Evolutionary conservation across 164 flowering plant species (phyloP).

Genomic region (Vitis rupestris): DNA sequence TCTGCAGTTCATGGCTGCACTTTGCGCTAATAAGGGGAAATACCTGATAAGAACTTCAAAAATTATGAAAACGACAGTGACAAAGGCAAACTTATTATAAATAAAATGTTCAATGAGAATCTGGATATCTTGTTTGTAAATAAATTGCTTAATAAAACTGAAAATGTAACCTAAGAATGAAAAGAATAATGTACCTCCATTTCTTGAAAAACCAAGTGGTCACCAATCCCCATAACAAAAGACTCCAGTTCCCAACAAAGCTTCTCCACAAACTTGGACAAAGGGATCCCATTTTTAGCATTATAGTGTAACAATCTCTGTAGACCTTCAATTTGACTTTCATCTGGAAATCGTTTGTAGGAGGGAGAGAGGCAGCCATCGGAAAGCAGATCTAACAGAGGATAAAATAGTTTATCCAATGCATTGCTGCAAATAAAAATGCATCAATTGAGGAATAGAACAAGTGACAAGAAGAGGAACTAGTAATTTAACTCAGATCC

Average conservation of each 20-base stretch:
- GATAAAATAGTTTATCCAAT: slow-evolving; percentile 51
- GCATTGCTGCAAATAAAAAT: slow-evolving; percentile 51
- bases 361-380: slow-evolving; percentile 14
- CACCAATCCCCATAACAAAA: slow-evolving; percentile 30
- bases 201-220: slow-evolving; percentile 59
- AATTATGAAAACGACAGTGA: not conserved
- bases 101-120: not conserved
- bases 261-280: slow-evolving; percentile 38
- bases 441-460: not conserved
- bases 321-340: slow-evolving; percentile 44
- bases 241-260: slow-evolving; percentile 52
- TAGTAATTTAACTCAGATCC: not conserved
- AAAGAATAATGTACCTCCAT: slow-evolving; percentile 48
- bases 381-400: slow-evolving; percentile 34
- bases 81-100: not conserved
- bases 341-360: slow-evolving; percentile 27
- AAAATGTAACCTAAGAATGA: not conserved
- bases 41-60: slow-evolving; percentile 41
- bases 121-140: not conserved
- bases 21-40: slow-evolving; percentile 49
- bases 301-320: slow-evolving; percentile 36
- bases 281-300: slow-evolving; percentile 21
- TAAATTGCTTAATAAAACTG: no score
- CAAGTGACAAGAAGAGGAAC: slow-evolving; percentile 1
- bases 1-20: slow-evolving; percentile 53